These are phyloP conservation scores for Luffa acutangula DNA, from an alignment of 306 rosid genomes.

Conservation along the genomic window DNA sequence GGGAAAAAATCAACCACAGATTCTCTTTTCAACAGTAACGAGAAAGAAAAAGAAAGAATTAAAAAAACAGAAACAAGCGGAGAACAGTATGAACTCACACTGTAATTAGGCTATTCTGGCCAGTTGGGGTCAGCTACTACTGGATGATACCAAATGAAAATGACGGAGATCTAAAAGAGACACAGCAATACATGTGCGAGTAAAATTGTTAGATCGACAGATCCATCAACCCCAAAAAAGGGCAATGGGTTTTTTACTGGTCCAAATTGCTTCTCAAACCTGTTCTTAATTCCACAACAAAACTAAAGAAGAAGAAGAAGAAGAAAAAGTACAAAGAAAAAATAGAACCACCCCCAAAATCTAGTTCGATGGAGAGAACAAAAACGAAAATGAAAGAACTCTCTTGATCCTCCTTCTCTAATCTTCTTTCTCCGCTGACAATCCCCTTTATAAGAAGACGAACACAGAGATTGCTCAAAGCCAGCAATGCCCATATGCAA, in stretches of 20 bases:
- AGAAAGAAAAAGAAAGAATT: background rate
- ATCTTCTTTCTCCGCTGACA: slow-evolving; percentile 7
- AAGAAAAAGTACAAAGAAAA: background rate
- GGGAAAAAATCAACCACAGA: background rate
- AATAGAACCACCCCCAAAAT: background rate
- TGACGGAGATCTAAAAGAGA: slow-evolving; percentile 52
- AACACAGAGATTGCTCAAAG: slow-evolving; percentile 12
- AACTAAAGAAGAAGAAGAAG: background rate
- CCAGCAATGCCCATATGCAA: slow-evolving; percentile 43
- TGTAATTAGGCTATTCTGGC: slow-evolving; percentile 17
- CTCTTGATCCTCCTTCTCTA: background rate
- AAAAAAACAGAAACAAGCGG: background rate
- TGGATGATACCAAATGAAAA: slow-evolving; percentile 22
- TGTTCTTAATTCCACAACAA: background rate
- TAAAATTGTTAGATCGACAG: slow-evolving; percentile 60
- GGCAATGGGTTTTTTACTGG: slow-evolving; percentile 21
- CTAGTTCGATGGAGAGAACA: background rate
- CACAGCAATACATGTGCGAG: slow-evolving; percentile 46
- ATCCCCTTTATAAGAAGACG: slow-evolving; percentile 5
- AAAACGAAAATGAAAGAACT: background rate
- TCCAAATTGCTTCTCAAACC: background rate
- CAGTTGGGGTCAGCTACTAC: slow-evolving; percentile 28
- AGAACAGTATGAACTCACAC: slow-evolving; percentile 18
- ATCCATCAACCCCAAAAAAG: slow-evolving; percentile 41
- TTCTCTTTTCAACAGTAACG: background rate